phyloP scores from a whole-genome alignment of 1,284 basidiomycete genomes.

The Puccinia polysora region DNA sequence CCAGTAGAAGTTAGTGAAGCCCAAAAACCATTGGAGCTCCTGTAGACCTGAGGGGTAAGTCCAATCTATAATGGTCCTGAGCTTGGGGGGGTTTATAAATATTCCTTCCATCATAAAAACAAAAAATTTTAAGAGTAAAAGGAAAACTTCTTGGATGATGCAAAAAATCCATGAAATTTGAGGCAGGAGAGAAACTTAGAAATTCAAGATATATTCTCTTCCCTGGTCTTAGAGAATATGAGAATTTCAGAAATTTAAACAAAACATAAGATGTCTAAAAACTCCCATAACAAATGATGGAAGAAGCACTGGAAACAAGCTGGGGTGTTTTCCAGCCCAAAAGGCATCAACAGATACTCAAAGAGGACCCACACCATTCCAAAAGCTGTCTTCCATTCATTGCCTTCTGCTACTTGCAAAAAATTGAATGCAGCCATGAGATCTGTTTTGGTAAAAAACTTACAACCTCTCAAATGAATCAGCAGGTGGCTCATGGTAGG shows the following conservation, averaged over 20 bases:
- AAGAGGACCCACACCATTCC: not conserved
- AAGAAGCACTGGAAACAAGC: slow-evolving; percentile 28
- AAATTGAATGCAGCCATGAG: slow-evolving; percentile 12
- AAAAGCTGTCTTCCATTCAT: slow-evolving; percentile 19
- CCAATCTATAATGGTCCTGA: not conserved
- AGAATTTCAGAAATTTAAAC: slow-evolving; percentile 30
- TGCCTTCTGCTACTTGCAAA: not conserved
- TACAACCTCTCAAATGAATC: not conserved
- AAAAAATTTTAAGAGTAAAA: not conserved
- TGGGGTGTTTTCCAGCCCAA: not conserved
- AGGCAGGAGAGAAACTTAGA: not conserved
- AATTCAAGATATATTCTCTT: not conserved
- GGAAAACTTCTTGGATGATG: slow-evolving; percentile 1
- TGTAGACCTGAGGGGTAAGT: not conserved
- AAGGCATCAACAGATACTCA: slow-evolving; percentile 32
- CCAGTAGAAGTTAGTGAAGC: not conserved
- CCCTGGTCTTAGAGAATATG: slow-evolving; percentile 16
- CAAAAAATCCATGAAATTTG: not conserved
- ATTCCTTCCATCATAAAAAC: not conserved
- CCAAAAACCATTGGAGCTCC: too few relatives aligned
- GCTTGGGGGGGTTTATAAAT: not conserved
- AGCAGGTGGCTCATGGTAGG: not conserved
- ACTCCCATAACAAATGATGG: slow-evolving; percentile 15
- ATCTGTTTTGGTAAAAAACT: slow-evolving; percentile 1
- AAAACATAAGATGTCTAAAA: slow-evolving; percentile 17